These are phyloP conservation scores for Colletotrichum cereale DNA, from an alignment of 2,329 filamentous ascomycete species.

Conservation along the genomic window DNA sequence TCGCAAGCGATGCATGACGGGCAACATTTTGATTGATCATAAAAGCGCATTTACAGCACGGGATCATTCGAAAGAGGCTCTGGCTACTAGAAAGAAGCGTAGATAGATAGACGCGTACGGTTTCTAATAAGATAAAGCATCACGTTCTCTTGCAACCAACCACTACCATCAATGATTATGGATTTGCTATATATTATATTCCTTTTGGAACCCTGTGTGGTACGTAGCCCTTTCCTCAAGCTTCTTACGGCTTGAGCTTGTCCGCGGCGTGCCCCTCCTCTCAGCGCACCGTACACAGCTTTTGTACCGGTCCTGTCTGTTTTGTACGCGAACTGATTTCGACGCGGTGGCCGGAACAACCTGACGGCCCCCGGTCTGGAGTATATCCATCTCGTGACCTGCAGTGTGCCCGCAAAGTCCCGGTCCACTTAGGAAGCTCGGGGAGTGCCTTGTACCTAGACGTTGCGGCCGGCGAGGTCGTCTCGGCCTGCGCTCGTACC, in stretches of 20 bases:
- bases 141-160: background rate
- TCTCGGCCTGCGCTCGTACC: background rate
- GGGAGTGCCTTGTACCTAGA: background rate
- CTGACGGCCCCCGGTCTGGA: background rate
- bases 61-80: background rate
- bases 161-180: background rate
- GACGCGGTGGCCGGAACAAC: background rate
- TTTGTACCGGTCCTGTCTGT: background rate
- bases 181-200: background rate
- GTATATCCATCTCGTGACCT: background rate
- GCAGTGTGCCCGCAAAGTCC: background rate
- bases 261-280: background rate
- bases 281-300: background rate
- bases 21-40: constrained; percentile 3
- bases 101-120: background rate
- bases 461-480: background rate
- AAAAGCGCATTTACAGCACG: background rate
- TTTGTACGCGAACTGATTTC: background rate
- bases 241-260: background rate
- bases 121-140: constrained; percentile 2
- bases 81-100: background rate
- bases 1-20: constrained; percentile 27
- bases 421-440: background rate
- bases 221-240: background rate
- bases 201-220: too few relatives aligned